Conservation (phyloP, 495 filamentous ascomycete genomes). For the Immersiella caudata region DNA sequence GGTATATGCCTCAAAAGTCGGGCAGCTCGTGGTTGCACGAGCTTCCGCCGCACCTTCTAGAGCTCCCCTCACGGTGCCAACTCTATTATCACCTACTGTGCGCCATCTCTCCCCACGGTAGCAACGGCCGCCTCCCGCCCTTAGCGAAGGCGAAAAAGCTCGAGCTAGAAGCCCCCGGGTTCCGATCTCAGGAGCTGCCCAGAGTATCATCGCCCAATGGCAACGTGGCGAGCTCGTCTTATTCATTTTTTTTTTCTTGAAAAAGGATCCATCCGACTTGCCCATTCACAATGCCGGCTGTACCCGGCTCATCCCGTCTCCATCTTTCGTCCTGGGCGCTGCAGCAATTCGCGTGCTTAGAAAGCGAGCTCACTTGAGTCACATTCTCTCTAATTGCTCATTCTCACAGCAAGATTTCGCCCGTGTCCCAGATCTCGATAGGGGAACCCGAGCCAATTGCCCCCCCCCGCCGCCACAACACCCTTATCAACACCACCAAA, state of each 20-base stretch:
- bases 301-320: constrained; percentile 30
- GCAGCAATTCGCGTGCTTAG: not conserved
- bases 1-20: not conserved
- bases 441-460: not conserved
- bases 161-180: not conserved
- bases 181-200: constrained; percentile 13
- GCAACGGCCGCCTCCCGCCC: not conserved
- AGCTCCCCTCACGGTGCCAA: constrained; percentile 20
- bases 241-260: not conserved
- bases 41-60: not conserved
- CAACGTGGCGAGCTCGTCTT: constrained; percentile 25
- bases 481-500: not conserved
- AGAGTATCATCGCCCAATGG: not conserved
- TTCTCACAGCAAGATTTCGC: not conserved
- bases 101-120: constrained; percentile 1
- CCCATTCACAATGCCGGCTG: constrained; percentile 26
- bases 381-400: not conserved
- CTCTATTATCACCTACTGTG: constrained; percentile 13
- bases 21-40: not conserved
- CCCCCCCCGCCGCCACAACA: not conserved
- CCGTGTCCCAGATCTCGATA: not conserved
- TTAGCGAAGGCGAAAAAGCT: constrained; percentile 19
- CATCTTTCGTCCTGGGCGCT: not conserved
- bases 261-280: constrained; percentile 9
- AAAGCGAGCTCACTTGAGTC: not conserved